Base-by-base conservation (phyloP, 2,329 filamentous ascomycete species). In the Aspergillus ochraceoroseus region DNA sequence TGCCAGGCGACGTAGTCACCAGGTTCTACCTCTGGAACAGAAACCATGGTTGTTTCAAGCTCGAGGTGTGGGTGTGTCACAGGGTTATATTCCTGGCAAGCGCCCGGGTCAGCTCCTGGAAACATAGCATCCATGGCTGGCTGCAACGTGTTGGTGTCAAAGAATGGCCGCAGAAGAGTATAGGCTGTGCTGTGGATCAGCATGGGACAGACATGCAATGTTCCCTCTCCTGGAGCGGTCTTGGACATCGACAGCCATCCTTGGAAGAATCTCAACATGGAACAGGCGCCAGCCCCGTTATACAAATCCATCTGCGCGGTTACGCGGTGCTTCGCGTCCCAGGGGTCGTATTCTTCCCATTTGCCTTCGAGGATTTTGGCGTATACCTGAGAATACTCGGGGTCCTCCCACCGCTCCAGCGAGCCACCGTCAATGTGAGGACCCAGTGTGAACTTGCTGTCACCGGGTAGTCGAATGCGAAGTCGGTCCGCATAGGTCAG, bases 261-360 rank as follows among this genome's bases (percentile, higher is more conserved):
- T 65, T 95, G 89, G 62, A 86, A 90, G 74, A 87, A 84, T 26
- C 90, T 77, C 65, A 95, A 88, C 71, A 88, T 87, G 31, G 76
- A 83, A 65, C 87, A 94, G 1, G 85, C 81, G 0, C 89, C 88
- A 0, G 87, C 74, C 0, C 88, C 87, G 35, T 86, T 74, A 60
- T 95, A 92, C 22, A 89, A 67, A 62, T 95, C 83, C 45, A 78
- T 81, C 2, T 79, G 75, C 2, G 83, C 86, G 0, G 68, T 64
- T 0, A 90, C 71, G 3, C 89, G 76, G 5, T 77, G 75, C 48
- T 76, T 79, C 0, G 80, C 80, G 54, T 95, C 87, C 78, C 83
- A 95, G 0, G 87, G 79, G 55, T 95, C 85, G 56, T 87, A 89
- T 2, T 74, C 62, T 49, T 94, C 86, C 87, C 88, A 95, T 1